A percentile compares a stretch with the other conserved stretches of the same genome.
These are phyloP conservation scores for Oropetium thomaeum DNA, from an alignment of 176 grass and related monocot species.

Conservation along the genomic window DNA sequence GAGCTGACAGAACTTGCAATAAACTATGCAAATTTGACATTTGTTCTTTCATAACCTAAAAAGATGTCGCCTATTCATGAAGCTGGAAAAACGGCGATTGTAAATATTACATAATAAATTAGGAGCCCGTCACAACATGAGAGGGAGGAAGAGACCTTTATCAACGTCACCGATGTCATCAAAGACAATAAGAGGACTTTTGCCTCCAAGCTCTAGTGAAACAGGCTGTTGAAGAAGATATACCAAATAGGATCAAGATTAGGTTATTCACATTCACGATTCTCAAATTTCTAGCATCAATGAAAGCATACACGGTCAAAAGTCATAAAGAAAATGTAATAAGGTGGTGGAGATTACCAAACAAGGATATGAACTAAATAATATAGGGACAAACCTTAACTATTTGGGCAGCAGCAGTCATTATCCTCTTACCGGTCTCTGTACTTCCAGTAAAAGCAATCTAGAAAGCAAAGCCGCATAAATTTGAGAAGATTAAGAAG, in stretches of 20 bases:
- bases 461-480: constrained; percentile 38
- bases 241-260: constrained; percentile 11
- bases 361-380: not conserved
- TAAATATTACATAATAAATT: not conserved
- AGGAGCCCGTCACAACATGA: constrained; percentile 9
- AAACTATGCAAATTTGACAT: not conserved
- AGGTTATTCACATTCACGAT: not conserved
- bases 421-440: constrained; percentile 89
- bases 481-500: constrained; percentile 7
- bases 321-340: constrained; percentile 1
- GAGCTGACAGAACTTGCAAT: not conserved
- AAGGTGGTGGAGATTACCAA: not conserved
- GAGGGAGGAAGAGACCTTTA: constrained; percentile 63
- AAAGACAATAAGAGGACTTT: constrained; percentile 96
- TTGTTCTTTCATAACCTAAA: constrained; percentile 3
- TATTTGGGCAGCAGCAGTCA: constrained; percentile 83
- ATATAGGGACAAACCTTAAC: constrained; percentile 70
- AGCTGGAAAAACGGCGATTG: not conserved
- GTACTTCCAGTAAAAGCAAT: constrained; percentile 92
- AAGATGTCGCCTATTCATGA: not conserved
- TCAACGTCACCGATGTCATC: constrained; percentile 84
- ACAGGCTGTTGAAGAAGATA: constrained; percentile 68
- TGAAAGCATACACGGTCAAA: constrained; percentile 10
- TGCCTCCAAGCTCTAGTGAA: constrained; percentile 95
- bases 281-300: constrained; percentile 4